These are phyloP conservation scores for Suillus bovinus DNA, from an alignment of 768 basidiomycete species.

Conservation along the genomic window DNA sequence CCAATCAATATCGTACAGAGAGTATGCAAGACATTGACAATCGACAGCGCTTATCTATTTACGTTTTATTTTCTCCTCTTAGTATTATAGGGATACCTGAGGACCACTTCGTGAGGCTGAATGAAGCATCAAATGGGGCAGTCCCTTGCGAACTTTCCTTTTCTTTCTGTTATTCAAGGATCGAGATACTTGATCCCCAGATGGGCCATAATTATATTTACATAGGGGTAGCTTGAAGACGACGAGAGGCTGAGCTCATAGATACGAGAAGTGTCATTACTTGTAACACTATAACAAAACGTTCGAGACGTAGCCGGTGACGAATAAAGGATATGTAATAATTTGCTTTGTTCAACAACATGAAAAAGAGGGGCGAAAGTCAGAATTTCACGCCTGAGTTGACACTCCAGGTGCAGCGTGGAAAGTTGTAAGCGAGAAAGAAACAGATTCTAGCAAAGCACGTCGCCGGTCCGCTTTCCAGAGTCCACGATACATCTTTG, in stretches of 20 bases:
- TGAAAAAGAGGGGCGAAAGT: neutral
- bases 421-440: neutral
- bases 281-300: no score
- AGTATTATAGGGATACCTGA: no score
- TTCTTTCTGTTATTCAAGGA: neutral
- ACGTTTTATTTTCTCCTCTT: neutral
- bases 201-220: no score
- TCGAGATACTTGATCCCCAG: neutral
- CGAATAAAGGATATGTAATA: neutral
- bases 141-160: neutral
- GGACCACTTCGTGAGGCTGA: no score
- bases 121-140: neutral
- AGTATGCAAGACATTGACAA: neutral
- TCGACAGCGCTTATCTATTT: neutral
- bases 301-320: neutral
- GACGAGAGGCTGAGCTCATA: no score
- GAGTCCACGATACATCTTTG: conserved; percentile 4
- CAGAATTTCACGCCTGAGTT: neutral
- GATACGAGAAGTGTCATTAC: no score
- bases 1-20: neutral
- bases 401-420: neutral
- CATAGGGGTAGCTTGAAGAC: no score
- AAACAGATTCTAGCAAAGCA: neutral
- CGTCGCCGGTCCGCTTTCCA: neutral
- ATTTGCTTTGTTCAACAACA: neutral